Conservation (phyloP, 192 early-diverging fungal species). For the Obelidium mucronatum region DNA sequence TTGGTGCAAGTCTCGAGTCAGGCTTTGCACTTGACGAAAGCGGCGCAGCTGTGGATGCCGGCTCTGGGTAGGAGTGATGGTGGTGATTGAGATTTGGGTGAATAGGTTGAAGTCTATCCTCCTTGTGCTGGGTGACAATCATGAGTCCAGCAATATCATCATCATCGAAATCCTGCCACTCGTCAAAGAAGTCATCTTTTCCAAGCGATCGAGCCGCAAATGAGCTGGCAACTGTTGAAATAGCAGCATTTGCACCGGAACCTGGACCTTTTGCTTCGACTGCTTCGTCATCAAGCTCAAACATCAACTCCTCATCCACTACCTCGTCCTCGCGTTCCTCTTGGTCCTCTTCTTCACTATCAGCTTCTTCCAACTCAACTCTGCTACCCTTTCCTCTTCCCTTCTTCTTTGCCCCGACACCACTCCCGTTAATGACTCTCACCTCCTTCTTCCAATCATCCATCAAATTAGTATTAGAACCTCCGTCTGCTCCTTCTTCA, state of each 20-base stretch:
- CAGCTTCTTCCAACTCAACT: not conserved
- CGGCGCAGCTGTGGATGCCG: not conserved
- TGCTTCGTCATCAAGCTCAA: slow-evolving; percentile 15
- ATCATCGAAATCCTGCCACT: slow-evolving; percentile 80
- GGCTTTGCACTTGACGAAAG: not conserved
- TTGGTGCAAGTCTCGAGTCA: slow-evolving; percentile 9
- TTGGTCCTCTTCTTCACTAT: not conserved
- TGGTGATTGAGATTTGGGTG: not conserved
- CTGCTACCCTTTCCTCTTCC: not conserved
- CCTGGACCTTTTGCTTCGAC: not conserved
- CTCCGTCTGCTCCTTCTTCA: not conserved
- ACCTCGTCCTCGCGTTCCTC: not conserved
- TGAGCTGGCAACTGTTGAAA: not conserved
- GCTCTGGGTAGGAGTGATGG: not conserved
- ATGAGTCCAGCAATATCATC: slow-evolving; percentile 86
- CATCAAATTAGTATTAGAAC: not conserved
- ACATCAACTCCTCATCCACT: slow-evolving; percentile 35
- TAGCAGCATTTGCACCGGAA: not conserved
- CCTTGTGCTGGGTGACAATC: slow-evolving; percentile 89
- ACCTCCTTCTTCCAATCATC: not conserved
- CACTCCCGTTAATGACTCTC: slow-evolving; percentile 1
- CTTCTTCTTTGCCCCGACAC: slow-evolving; percentile 29
- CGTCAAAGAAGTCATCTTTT: slow-evolving; percentile 43
- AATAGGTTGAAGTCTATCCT: not conserved
- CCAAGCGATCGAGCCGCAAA: not conserved